Base-by-base conservation (phyloP, 2,329 filamentous ascomycete genomes). In the Epichloe hybrida region DNA sequence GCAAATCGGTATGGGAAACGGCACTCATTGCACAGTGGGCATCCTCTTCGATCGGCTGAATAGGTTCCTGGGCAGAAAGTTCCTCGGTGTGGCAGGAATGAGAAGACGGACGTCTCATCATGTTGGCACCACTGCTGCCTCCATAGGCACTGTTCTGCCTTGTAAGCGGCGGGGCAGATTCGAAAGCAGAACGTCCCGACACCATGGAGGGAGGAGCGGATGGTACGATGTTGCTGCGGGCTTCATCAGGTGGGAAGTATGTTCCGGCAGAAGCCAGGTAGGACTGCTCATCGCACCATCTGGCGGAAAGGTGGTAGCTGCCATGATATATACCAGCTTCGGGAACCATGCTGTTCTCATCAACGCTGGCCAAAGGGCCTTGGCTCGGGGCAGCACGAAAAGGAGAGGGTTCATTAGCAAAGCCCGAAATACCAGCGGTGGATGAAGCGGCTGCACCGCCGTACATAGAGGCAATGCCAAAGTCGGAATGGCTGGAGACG, bases 61-160 rank as follows among this genome's bases (percentile, higher is more conserved):
- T 34, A 58, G 55, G 27, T 21, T 64, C 64, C 2, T 62, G 60
- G 4, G 56, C 54, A 4, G 54, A 52, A 35, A 51, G 39, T 3
- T 21, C 46, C 20, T 58, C 56, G 8, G 42, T 47, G 17, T 49
- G 52, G 13, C 65, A 64, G 5, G 69, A 71, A 31, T 69, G 65
- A 3, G 61, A 59, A 2, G 71, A 72, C 36, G 59, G 56, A 42
- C 69, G 58, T 23, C 69, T 61, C 23, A 66, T 58, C 67, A 73
- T 71, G 38, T 64, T 59, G 46, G 62, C 58, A 6, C 59, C 60
- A 36, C 57, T 50, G 42, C 54, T 56, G 54, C 64, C 62, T 45
- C 67, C 60, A 31, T 64, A 61, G 8, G 62, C 62, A 61, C 72
- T 74, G 55, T 69, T 72, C 51, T 69, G 65, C 39, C 71, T 66